Evolutionary conservation across 1,139 yeast genomes (phyloP).

Genomic region (Blastobotrys malaysiensis): DNA sequence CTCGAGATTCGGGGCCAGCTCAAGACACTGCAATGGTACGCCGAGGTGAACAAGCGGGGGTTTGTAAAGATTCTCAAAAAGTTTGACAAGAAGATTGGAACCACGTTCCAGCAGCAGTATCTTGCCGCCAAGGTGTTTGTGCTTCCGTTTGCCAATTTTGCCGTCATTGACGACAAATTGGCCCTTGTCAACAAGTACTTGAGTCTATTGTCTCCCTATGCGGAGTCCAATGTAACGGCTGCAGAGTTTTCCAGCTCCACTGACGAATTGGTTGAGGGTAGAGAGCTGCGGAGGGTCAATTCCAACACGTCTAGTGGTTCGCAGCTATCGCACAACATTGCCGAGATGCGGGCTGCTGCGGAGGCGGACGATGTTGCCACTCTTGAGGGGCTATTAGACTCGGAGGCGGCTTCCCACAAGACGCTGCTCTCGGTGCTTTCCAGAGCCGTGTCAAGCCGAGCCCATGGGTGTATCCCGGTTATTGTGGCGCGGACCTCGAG

Average conservation of each 20-base stretch:
- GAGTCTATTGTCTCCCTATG: slow-evolving; percentile 41
- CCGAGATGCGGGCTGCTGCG: slow-evolving; percentile 20
- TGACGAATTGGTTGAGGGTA: slow-evolving; percentile 10
- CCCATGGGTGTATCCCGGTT: slow-evolving; percentile 51
- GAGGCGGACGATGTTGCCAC: slow-evolving; percentile 29
- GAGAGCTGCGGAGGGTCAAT: slow-evolving; percentile 12
- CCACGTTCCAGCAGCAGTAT: slow-evolving; percentile 60
- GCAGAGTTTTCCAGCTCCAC: slow-evolving; percentile 11
- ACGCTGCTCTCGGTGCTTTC: slow-evolving; percentile 52
- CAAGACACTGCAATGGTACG: slow-evolving; percentile 82
- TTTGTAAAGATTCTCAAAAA: slow-evolving; percentile 85
- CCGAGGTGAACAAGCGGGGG: slow-evolving; percentile 88
- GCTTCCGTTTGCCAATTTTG: slow-evolving; percentile 65
- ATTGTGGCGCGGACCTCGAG: slow-evolving; percentile 46
- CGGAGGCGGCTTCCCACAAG: slow-evolving; percentile 30
- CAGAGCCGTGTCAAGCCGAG: slow-evolving; percentile 51
- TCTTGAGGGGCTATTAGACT: slow-evolving; percentile 14
- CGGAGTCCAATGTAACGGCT: slow-evolving; percentile 9
- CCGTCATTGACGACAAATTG: slow-evolving; percentile 51
- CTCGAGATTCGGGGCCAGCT: slow-evolving; percentile 73
- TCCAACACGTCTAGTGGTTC: slow-evolving; percentile 17
- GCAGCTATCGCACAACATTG: slow-evolving; percentile 6
- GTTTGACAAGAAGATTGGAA: slow-evolving; percentile 79
- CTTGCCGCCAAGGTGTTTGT: slow-evolving; percentile 66
- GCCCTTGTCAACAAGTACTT: slow-evolving; percentile 52